Percentiles rank a stretch among this genome's conserved stretches.
phyloP scores from a whole-genome alignment of 495 filamentous ascomycete genomes.

The Recurvomyces mirabilis region DNA sequence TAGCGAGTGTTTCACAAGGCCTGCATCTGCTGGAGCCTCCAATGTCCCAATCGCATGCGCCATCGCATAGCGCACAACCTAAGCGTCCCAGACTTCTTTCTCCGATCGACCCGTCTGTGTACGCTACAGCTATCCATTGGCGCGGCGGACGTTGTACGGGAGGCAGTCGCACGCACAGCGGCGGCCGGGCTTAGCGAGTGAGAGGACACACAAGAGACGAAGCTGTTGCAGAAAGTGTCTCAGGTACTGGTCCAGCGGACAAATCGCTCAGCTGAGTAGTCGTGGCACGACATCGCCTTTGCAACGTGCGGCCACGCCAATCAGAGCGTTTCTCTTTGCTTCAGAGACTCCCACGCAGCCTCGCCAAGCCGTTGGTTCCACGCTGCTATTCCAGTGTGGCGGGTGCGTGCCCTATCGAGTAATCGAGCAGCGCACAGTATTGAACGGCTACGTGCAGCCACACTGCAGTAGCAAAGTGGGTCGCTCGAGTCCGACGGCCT shows the following conservation, averaged over 20 bases:
- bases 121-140: slow-evolving; percentile 4
- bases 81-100: slow-evolving; percentile 23
- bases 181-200: slow-evolving; percentile 8
- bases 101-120: slow-evolving; percentile 3
- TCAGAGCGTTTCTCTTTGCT: no score
- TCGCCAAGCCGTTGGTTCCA: slow-evolving; percentile 5
- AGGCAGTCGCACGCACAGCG: neutral
- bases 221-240: slow-evolving; percentile 10
- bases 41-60: slow-evolving; percentile 22
- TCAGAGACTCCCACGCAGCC: no score
- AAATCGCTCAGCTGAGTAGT: neutral
- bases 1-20: slow-evolving; percentile 19
- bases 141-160: slow-evolving; percentile 4
- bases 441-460: slow-evolving; percentile 22
- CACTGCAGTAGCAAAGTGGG: slow-evolving; percentile 25
- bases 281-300: slow-evolving; percentile 9
- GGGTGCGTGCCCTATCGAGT: slow-evolving; percentile 15
- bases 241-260: slow-evolving; percentile 3
- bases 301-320: no score
- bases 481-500: slow-evolving; percentile 15
- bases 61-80: slow-evolving; percentile 21
- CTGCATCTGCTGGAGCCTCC: slow-evolving; percentile 14
- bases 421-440: no score
- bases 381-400: slow-evolving; percentile 18
- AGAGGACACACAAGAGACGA: slow-evolving; percentile 1